Evolutionary conservation across 164 flowering plant species (phyloP).

Genomic region (Protea cynaroides): DNA sequence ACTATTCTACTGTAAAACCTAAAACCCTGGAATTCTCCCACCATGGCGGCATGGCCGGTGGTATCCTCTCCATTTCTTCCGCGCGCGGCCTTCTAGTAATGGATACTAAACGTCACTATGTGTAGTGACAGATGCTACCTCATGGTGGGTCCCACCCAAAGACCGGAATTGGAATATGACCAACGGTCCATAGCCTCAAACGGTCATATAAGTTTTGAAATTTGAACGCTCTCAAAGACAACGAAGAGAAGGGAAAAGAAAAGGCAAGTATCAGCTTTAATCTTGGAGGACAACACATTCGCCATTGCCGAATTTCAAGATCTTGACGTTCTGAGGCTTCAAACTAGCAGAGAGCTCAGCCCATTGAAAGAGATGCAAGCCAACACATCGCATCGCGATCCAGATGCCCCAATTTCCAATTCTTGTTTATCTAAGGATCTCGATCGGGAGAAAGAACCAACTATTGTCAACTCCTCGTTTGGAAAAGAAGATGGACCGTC

Average conservation of each 20-base stretch:
- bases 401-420: conserved; percentile 25
- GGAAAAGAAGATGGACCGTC: conserved; percentile 12
- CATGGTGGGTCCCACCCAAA: too few species aligned
- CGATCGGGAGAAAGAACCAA: conserved; percentile 26
- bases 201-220: conserved; percentile 33
- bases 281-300: conserved; percentile 7
- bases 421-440: conserved; percentile 18
- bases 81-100: too few species aligned
- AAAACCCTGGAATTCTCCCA: too few species aligned
- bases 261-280: neutral
- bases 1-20: too few species aligned
- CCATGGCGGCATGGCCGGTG: too few species aligned
- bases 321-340: neutral
- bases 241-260: conserved; percentile 3
- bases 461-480: conserved; percentile 7
- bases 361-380: conserved; percentile 31
- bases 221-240: conserved; percentile 12
- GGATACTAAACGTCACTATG: too few species aligned
- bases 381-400: conserved; percentile 4
- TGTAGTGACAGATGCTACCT: too few species aligned
- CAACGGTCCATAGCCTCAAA: conserved; percentile 20
- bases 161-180: too few species aligned
- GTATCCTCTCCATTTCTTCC: too few species aligned
- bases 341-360: neutral
- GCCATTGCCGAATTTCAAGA: neutral